A percentile compares a stretch with the other conserved stretches of the same genome.
Evolutionary conservation across 2,329 filamentous ascomycete genomes (phyloP).

Genomic region (Fusarium compactum): DNA sequence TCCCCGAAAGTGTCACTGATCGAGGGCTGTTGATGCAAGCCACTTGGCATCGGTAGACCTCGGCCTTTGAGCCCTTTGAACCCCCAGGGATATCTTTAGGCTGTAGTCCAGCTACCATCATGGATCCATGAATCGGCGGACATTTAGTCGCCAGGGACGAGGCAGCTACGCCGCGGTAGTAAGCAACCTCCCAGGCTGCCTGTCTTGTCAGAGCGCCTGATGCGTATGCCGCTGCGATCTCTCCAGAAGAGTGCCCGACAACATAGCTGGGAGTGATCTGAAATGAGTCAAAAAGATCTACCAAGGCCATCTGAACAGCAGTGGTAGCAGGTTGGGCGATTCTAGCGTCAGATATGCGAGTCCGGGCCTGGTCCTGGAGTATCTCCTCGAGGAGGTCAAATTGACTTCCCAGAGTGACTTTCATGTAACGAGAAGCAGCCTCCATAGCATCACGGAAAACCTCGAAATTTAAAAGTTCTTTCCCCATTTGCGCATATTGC

Average conservation of each 20-base stretch:
- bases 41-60: slow-evolving; percentile 48
- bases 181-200: slow-evolving; percentile 58
- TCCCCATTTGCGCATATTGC: slow-evolving; percentile 59
- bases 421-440: slow-evolving; percentile 50
- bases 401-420: slow-evolving; percentile 45
- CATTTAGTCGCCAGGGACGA: slow-evolving; percentile 45
- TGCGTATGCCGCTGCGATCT: slow-evolving; percentile 61
- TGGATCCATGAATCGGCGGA: slow-evolving; percentile 52
- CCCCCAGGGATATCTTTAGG: slow-evolving; percentile 39
- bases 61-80: slow-evolving; percentile 44
- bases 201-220: slow-evolving; percentile 52
- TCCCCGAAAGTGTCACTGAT: slow-evolving; percentile 60
- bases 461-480: slow-evolving; percentile 56
- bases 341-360: slow-evolving; percentile 51
- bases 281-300: slow-evolving; percentile 55
- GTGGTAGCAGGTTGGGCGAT: slow-evolving; percentile 59
- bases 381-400: slow-evolving; percentile 56
- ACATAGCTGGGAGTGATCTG: slow-evolving; percentile 51
- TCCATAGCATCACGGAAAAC: slow-evolving; percentile 57
- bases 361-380: slow-evolving; percentile 41
- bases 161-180: slow-evolving; percentile 55
- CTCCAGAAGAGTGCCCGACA: slow-evolving; percentile 61
- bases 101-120: slow-evolving; percentile 58
- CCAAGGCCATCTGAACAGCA: slow-evolving; percentile 57
- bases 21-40: slow-evolving; percentile 60